Percentiles rank a stretch among this genome's conserved stretches.
phyloP scores from a whole-genome alignment of 495 filamentous ascomycete genomes.

The Xylaria flabelliformis region DNA sequence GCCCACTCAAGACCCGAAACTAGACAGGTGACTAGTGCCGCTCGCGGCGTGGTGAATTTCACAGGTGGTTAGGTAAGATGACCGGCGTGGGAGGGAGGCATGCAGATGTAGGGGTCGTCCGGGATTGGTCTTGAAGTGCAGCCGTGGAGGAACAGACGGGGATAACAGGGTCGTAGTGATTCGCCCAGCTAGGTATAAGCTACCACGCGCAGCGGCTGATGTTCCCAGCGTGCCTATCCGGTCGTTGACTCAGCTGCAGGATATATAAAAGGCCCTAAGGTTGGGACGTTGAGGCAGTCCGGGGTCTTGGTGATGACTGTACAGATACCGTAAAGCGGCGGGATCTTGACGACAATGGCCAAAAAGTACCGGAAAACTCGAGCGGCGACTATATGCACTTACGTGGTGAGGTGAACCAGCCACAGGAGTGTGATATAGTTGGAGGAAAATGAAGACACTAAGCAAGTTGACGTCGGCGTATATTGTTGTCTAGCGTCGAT shows the following conservation, averaged over 20 bases:
- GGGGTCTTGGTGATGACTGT: slow-evolving; percentile 3
- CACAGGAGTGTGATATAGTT: neutral
- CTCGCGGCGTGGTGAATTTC: neutral
- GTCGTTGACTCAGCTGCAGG: slow-evolving; percentile 6
- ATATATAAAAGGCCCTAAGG: neutral
- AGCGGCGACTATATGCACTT: neutral
- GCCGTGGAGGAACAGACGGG: neutral
- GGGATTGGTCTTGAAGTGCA: slow-evolving; percentile 15
- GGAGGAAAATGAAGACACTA: neutral
- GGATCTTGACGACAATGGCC: neutral
- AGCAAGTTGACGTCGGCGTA: neutral
- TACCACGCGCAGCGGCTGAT: slow-evolving; percentile 7
- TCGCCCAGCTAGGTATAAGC: slow-evolving; percentile 1
- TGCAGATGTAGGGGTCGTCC: slow-evolving; percentile 17
- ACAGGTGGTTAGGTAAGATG: slow-evolving; percentile 9
- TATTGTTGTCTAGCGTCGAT: neutral
- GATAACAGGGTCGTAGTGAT: slow-evolving; percentile 1
- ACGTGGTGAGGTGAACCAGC: neutral
- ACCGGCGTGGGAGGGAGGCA: slow-evolving; percentile 12
- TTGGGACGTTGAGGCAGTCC: slow-evolving; percentile 13
- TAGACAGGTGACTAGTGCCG: slow-evolving; percentile 3
- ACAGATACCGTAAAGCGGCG: neutral
- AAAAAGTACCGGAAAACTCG: neutral
- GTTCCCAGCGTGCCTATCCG: slow-evolving; percentile 3
- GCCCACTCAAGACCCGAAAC: neutral